Conservation (phyloP, 495 filamentous ascomycete genomes). For the Penicillium odoratum region DNA sequence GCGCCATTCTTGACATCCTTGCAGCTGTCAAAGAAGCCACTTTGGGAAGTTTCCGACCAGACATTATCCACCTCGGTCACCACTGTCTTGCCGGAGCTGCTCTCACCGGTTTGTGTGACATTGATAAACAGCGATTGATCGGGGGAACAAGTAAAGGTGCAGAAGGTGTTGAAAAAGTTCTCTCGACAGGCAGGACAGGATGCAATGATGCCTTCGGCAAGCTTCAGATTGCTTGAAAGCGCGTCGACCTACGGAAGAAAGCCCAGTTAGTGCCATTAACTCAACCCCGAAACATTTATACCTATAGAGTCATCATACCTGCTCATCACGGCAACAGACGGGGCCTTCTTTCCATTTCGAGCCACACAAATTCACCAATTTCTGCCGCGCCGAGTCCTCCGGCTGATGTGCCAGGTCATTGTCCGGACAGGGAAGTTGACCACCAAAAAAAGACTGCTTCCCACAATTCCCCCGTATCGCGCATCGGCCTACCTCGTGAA, state of each 20-base stretch:
- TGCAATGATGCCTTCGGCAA: slow-evolving; percentile 84
- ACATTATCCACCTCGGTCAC: slow-evolving; percentile 90
- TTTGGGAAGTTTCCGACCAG: slow-evolving; percentile 82
- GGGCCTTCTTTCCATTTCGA: slow-evolving; percentile 76
- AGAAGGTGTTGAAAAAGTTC: slow-evolving; percentile 98
- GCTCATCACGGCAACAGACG: slow-evolving; percentile 81
- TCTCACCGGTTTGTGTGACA: slow-evolving; percentile 71
- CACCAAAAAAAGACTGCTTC: slow-evolving; percentile 81
- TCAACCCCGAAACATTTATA: too few relatives aligned
- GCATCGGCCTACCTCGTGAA: slow-evolving; percentile 87
- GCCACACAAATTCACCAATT: slow-evolving; percentile 84
- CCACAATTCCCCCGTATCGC: slow-evolving; percentile 91
- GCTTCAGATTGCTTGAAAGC: slow-evolving; percentile 76
- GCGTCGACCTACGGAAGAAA: slow-evolving; percentile 61
- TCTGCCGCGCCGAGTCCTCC: slow-evolving; percentile 62
- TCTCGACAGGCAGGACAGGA: slow-evolving; percentile 93
- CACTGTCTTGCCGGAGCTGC: slow-evolving; percentile 64
- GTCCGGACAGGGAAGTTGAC: slow-evolving; percentile 89
- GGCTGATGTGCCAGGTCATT: slow-evolving; percentile 80
- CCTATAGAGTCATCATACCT: slow-evolving; percentile 55
- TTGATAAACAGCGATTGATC: slow-evolving; percentile 96
- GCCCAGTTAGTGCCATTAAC: neutral
- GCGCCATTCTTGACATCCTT: slow-evolving; percentile 98
- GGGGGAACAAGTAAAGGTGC: slow-evolving; percentile 95
- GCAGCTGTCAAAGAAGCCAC: slow-evolving; percentile 92